These are phyloP conservation scores for Clathrospora elynae DNA, from an alignment of 2,329 filamentous ascomycete species.

Conservation along the genomic window DNA sequence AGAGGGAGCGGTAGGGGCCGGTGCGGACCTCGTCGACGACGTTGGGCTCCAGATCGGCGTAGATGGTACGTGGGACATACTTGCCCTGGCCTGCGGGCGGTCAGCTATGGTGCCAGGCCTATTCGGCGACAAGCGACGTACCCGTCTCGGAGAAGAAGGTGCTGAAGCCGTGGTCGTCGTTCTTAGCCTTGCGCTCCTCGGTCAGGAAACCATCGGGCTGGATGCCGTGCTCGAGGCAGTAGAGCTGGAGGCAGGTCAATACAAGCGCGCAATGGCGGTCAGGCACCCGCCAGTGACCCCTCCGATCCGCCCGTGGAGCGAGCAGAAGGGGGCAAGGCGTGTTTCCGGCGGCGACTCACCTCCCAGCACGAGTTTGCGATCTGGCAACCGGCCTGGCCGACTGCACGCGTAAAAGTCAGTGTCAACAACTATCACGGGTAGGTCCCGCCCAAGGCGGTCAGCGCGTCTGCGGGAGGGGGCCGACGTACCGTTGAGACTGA, in stretches of 20 bases:
- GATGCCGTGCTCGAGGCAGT: conserved; percentile 99
- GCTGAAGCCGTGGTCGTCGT: conserved; percentile 97
- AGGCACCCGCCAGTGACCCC: conserved; percentile 39
- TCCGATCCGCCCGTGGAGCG: conserved; percentile 22
- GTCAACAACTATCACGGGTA: conserved; percentile 36
- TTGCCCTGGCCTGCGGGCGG: conserved; percentile 81
- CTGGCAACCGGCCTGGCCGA: conserved; percentile 99
- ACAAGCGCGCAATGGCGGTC: conserved; percentile 37
- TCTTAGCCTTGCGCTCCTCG: conserved; percentile 91
- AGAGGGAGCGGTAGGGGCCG: conserved; percentile 91
- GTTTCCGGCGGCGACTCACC: conserved; percentile 66
- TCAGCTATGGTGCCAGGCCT: conserved; percentile 30
- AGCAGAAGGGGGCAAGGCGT: conserved; percentile 13
- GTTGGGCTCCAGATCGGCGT: conserved; percentile 99
- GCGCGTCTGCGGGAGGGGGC: conserved; percentile 45
- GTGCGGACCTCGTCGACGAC: conserved; percentile 99
- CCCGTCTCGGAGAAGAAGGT: conserved; percentile 99
- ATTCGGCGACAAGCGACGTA: conserved; percentile 56
- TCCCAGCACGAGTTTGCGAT: conserved; percentile 99
- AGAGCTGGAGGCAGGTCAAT: conserved; percentile 69
- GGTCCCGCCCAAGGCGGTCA: conserved; percentile 49
- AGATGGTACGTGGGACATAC: conserved; percentile 98
- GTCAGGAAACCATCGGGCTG: conserved; percentile 99
- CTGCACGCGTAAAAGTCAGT: conserved; percentile 68
- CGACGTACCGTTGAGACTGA: conserved; percentile 93